Evolutionary conservation across 805 yeast species (phyloP).

Genomic region (Candida bentonensis): DNA sequence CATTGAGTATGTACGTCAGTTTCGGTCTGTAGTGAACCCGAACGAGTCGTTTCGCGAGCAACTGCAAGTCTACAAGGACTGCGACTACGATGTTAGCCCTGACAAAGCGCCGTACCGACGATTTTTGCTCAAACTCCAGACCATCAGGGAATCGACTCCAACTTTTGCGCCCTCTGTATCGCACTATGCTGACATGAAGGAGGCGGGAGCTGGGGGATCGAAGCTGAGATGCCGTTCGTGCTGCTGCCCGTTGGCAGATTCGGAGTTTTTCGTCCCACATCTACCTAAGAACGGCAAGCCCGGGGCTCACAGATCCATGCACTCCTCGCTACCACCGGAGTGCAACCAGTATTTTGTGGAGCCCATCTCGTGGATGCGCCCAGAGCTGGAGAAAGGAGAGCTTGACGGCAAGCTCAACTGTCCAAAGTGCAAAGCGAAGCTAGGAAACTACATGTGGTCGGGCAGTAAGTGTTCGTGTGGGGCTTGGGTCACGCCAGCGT

Average conservation of each 20-base stretch:
- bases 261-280: constrained; percentile 50
- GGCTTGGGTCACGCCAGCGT: constrained; percentile 87
- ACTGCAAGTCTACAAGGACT: constrained; percentile 43
- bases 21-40: constrained; percentile 48
- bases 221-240: constrained; percentile 68
- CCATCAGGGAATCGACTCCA: background rate
- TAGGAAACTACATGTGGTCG: constrained; percentile 90
- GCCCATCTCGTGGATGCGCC: constrained; percentile 86
- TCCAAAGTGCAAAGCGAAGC: constrained; percentile 70
- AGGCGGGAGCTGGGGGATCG: constrained; percentile 5
- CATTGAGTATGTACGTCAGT: constrained; percentile 59
- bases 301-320: constrained; percentile 3
- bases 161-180: background rate
- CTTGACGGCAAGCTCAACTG: constrained; percentile 81
- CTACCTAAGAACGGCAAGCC: constrained; percentile 23
- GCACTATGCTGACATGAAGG: background rate
- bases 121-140: constrained; percentile 21
- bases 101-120: constrained; percentile 25
- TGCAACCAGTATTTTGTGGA: constrained; percentile 85
- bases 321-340: background rate
- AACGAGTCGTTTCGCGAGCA: constrained; percentile 66
- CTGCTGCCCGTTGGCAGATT: constrained; percentile 52
- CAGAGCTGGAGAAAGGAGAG: constrained; percentile 56
- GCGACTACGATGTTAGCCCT: constrained; percentile 20
- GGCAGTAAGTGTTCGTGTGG: constrained; percentile 94